Evolutionary conservation across 257 asterid genomes (phyloP).

Genomic region (Ajuga chamaepitys): DNA sequence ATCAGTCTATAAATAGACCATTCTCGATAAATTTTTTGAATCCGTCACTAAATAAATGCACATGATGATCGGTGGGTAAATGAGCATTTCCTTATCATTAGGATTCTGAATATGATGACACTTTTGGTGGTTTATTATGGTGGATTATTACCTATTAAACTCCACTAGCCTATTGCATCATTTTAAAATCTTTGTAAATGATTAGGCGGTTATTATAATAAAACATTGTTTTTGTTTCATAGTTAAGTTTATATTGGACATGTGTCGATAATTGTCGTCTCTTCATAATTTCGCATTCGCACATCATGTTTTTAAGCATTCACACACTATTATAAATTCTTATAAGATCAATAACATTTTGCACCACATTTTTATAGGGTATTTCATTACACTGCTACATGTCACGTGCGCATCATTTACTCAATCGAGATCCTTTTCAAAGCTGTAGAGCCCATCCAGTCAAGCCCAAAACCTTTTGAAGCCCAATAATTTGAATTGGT

Average conservation of each 20-base stretch:
- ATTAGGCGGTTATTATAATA: slow-evolving; percentile 4
- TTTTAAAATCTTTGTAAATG: slow-evolving; percentile 10
- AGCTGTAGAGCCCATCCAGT: no score
- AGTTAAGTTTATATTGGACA: neutral
- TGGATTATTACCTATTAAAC: slow-evolving; percentile 14
- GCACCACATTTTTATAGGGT: no score
- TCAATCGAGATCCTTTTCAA: no score
- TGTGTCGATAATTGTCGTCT: neutral
- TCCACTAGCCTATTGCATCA: slow-evolving; percentile 28
- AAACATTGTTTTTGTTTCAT: neutral
- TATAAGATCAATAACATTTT: no score
- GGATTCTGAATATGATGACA: neutral
- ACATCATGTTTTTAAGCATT: slow-evolving; percentile 3
- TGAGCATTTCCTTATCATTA: no score
- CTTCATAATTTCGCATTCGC: neutral
- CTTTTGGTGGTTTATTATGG: slow-evolving; percentile 4
- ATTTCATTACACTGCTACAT: neutral
- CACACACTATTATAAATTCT: neutral
- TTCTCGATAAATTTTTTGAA: no score
- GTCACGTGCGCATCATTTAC: no score
- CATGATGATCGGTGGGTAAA: no score
- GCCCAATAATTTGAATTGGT: no score
- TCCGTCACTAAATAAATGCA: no score
- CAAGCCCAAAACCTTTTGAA: no score
- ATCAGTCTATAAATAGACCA: no score